Evolutionary conservation across 2,329 filamentous ascomycete genomes (phyloP).

Genomic region (Stagonosporopsis cucurbitacearum): DNA sequence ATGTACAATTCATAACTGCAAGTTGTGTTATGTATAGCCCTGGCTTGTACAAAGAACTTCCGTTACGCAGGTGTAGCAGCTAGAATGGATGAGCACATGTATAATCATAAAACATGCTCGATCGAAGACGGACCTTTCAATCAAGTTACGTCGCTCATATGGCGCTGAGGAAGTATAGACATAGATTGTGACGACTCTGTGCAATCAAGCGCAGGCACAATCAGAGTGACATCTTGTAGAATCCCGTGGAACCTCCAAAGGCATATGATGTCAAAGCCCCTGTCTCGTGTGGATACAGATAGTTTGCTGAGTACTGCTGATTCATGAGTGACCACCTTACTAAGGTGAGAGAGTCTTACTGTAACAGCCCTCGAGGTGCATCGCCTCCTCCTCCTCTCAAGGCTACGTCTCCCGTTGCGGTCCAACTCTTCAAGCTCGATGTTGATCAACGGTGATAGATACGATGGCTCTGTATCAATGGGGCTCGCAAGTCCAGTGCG

Average conservation of each 20-base stretch:
- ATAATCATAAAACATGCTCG: neutral
- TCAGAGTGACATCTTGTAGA: conserved; percentile 10
- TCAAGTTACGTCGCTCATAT: neutral
- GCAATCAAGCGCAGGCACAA: neutral
- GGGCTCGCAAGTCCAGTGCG: neutral
- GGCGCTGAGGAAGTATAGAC: neutral
- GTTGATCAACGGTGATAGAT: neutral
- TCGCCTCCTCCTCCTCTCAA: neutral
- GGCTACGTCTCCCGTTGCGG: conserved; percentile 1
- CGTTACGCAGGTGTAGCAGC: neutral
- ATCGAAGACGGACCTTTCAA: neutral
- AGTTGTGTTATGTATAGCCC: neutral
- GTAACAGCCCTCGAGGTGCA: neutral
- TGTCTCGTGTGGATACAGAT: neutral
- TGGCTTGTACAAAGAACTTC: neutral
- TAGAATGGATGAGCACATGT: neutral
- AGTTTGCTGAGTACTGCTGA: neutral
- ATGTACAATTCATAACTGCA: neutral
- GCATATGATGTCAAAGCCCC: neutral
- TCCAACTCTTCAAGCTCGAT: conserved; percentile 15
- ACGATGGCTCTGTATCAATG: neutral
- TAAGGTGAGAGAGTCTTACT: neutral
- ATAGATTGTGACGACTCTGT: neutral
- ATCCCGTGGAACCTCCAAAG: neutral
- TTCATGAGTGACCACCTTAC: neutral